Base-by-base conservation (phyloP, 192 early-diverging fungal species). In the Spizellomyces sp. region DNA sequence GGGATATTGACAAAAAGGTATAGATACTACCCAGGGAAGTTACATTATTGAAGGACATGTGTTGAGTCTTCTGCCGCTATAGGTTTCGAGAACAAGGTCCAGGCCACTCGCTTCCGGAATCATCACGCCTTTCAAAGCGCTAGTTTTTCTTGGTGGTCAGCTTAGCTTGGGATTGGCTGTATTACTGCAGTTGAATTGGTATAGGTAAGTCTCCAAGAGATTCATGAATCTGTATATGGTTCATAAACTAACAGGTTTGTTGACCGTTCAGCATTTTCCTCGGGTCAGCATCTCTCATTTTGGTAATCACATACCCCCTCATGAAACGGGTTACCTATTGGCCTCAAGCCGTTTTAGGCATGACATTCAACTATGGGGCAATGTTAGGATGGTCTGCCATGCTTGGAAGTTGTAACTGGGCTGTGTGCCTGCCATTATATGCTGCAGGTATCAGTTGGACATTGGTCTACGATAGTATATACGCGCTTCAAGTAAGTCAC, bases 271-370 rank as follows among this genome's bases (percentile, higher is more conserved):
- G 88, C 64, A 95, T 98, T 50, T 41, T 85, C 10, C 80, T 97
- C 42, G 93, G 94, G 4, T 88, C 93, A 3, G 87, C 88, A 8
- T 96, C 94, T 2, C 76, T 96, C 50, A 84, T 86, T 7, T 78
- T 95, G 0, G 93, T 97, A 0, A 80, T 81, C 0, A 79, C 87
- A 2, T 98, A 98, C 74, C 96, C 96, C 19, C 80, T 92, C 22
- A 96, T 98, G 95, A 98, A 98, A 76, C 91, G 96, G 6, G 81
- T 96, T 41, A 98, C 96, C 0, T 95, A 95, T 73, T 97, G 94
- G 94, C 95, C 96, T 4, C 96, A 98, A 74, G 73, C 86, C 0
- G 91, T 96, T 0, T 86, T 98, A 8, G 95, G 90, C 0, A 70
- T 98, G 55, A 90, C 96, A 0, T 97, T 93, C 74, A 98, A 98